These are phyloP conservation scores for Daldinia childiae DNA, from an alignment of 495 filamentous ascomycete genomes.

Conservation along the genomic window DNA sequence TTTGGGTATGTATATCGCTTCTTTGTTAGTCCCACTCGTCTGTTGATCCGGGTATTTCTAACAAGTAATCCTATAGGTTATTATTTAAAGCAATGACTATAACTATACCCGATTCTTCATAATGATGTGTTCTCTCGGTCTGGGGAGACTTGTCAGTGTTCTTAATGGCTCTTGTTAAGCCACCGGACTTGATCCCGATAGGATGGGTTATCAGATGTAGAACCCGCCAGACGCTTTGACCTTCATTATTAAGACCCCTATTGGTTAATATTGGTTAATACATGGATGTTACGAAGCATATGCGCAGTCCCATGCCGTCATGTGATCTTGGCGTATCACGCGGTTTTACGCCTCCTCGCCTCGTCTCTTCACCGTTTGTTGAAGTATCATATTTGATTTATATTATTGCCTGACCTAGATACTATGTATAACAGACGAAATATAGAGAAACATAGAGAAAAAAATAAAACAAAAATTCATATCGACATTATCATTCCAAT, in stretches of 20 bases:
- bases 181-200: not conserved
- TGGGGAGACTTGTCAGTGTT: not conserved
- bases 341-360: not conserved
- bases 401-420: not conserved
- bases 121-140: too few species aligned
- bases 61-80: too few species aligned
- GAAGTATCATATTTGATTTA: too few species aligned
- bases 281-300: not conserved
- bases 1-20: too few species aligned
- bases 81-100: too few species aligned
- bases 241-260: not conserved
- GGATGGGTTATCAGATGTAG: not conserved
- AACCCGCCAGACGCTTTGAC: constrained; percentile 2
- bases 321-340: constrained; percentile 1
- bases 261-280: not conserved
- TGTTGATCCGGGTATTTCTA: too few species aligned
- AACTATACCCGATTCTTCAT: too few species aligned
- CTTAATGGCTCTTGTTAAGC: not conserved
- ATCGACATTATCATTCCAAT: not conserved
- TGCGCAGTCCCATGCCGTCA: not conserved
- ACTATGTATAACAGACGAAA: not conserved
- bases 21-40: too few species aligned
- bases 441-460: not conserved
- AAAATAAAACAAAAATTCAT: not conserved
- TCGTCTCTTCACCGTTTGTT: not conserved